Base-by-base conservation (phyloP, 2,329 filamentous ascomycete species). In the Xylaria digitata region DNA sequence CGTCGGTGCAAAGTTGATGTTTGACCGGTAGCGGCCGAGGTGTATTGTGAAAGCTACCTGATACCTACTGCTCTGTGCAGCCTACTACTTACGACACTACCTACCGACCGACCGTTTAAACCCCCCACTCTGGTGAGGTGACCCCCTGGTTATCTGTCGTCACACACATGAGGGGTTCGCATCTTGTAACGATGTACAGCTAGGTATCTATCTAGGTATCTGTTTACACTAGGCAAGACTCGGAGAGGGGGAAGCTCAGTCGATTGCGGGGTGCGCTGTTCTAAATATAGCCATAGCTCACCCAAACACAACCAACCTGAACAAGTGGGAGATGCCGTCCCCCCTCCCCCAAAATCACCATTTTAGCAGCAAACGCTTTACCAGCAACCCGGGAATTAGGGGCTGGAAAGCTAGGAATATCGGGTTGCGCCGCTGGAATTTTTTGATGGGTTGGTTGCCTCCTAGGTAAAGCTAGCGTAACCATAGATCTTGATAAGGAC, bases 21-120 rank as follows among this genome's bases (percentile, higher is more conserved):
- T n/a, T 32, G 23, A 48, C 23, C 26, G 26, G 49, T 37, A 19
- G 40, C 43, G 63, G 52, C 63, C 63, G 63, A 66, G 64, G 59
- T 46, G 37, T 40, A 63, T 30, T 21, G 42, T 32, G 48, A 53
- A 64, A 40, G 21, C 34, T 37, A 37, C 34, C 34, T 26, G 8
- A 37, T 37, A 37, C 34, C 34, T 2, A 37, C 34, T n/a, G n/a
- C 34, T 8, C 11, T 37, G 11, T 37, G 8, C 34, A 6, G 2
- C 34, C 34, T 37, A 37, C 7, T 5, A 26, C 5, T 5, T 26
- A 26, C 26, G 26, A 26, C 26, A 26, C 26, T 26, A 26, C 26
- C 26, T 26, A 49, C 26, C 48, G 21, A 9, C 21, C 32, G 32
- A 8, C 9, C 6, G 32, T 34, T 34, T 7, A 8, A 26, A 2